Conservation (phyloP, 108 stramenopile genomes). For the Skeletonema costatum region DNA sequence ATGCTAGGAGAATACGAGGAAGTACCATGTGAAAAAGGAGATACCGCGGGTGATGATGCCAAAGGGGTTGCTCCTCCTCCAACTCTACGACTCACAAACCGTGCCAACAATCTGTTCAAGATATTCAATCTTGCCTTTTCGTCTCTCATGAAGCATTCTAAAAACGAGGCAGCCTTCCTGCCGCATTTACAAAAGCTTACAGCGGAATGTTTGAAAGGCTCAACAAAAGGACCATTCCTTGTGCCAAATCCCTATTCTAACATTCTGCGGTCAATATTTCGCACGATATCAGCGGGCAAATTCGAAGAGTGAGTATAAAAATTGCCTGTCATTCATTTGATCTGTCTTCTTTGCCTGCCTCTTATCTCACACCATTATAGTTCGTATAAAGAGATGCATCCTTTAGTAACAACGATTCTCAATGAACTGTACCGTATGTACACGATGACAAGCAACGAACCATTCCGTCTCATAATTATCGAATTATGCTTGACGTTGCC, state of each 20-base stretch:
- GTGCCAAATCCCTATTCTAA: conserved; percentile 82
- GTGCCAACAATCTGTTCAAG: conserved; percentile 45
- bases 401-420: conserved; percentile 76
- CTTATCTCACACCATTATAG: background rate
- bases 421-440: conserved; percentile 83
- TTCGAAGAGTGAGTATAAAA: conserved; percentile 71
- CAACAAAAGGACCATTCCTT: conserved; percentile 52
- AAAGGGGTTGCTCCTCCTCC: background rate
- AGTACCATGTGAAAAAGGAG: background rate
- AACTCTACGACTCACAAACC: conserved; percentile 11
- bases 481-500: conserved; percentile 94
- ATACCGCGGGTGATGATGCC: background rate
- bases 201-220: conserved; percentile 61
- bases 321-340: background rate
- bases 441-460: conserved; percentile 38
- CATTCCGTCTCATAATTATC: conserved; percentile 66
- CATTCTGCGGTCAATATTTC: conserved; percentile 84
- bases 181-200: conserved; percentile 85
- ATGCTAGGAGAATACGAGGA: conserved; percentile 35
- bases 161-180: conserved; percentile 87
- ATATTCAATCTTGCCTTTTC: conserved; percentile 79
- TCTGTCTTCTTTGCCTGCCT: background rate
- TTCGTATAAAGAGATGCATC: conserved; percentile 82
- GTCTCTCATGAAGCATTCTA: conserved; percentile 81
- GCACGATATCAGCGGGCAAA: conserved; percentile 90